Conservation (phyloP, 1,284 basidiomycete genomes). For the Cryptococcus depauperatus region DNA sequence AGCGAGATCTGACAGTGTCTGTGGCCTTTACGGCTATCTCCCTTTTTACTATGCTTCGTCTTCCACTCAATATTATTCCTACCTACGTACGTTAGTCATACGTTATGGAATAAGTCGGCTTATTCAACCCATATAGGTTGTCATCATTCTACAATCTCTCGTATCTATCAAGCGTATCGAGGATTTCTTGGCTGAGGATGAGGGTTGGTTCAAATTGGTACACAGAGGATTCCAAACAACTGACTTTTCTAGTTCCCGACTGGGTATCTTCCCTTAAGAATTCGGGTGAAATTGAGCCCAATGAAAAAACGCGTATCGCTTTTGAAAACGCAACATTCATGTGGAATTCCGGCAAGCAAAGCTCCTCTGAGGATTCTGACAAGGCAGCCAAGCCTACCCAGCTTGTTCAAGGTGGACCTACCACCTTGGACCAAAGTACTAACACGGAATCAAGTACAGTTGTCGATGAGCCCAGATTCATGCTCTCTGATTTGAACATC, state of each 20-base stretch:
- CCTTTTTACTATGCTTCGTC: constrained; percentile 46
- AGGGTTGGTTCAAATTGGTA: constrained; percentile 39
- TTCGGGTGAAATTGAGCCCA: constrained; percentile 12
- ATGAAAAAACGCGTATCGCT: constrained; percentile 50
- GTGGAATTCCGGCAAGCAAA: constrained; percentile 53
- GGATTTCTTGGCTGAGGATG: constrained; percentile 71
- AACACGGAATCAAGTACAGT: constrained; percentile 7
- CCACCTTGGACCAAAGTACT: constrained; percentile 12
- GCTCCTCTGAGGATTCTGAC: constrained; percentile 14
- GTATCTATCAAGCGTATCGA: constrained; percentile 74
- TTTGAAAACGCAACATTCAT: constrained; percentile 59
- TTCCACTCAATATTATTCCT: constrained; percentile 48
- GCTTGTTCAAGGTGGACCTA: constrained; percentile 1
- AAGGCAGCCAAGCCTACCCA: constrained; percentile 14
- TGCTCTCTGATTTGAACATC: constrained; percentile 58
- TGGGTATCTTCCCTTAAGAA: constrained; percentile 60
- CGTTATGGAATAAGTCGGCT: neutral
- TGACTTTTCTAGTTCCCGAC: constrained; percentile 48
- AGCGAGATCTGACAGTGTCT: constrained; percentile 43
- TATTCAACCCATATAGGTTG: constrained; percentile 16
- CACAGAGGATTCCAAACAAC: neutral
- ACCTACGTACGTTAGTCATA: constrained; percentile 23
- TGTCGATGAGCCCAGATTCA: constrained; percentile 47
- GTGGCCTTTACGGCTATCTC: constrained; percentile 46
- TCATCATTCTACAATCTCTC: constrained; percentile 51